Evolutionary conservation across 257 asterid genomes (phyloP), one percentile per base, ranked within the genome.

Genomic region (Cruciata laevipes): DNA sequence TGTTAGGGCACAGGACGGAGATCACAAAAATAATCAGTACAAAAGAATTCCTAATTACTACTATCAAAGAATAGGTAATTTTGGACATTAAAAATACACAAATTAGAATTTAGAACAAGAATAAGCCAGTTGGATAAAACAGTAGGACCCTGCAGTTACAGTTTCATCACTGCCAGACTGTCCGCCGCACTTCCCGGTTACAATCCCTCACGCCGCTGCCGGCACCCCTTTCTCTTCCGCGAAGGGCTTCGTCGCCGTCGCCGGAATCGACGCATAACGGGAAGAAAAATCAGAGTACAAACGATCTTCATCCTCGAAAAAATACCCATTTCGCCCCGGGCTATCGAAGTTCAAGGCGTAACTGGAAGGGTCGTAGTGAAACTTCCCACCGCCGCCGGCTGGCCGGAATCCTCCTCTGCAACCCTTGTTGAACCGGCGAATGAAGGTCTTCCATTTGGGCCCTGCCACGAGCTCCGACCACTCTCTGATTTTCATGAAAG

Each of bases 381-480:
- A 88, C 64, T 72, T 84, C 44, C 75, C 30, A 14, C 47, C 16
- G 10, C 23, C 65, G 37, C 47, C 47, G 47, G 47, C 74, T 2
- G 77, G 31, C 78, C 66, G 86, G 20, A 79, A 25, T 23, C 77
- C 77, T 31, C 77, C 77, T 3, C 84, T 72, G 7, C 83, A 67
- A 66, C 73, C 66, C 76, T 75, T 75, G 63, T 87, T 90, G 68
- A 88, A 78, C 51, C 96, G 85, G 35, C 97, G 86, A 63, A 90
- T 90, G 55, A 90, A 88, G 49, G 97, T 90, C 85, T 90, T 90
- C 97, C 97, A 90, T 80, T 83, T 90, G 11, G 97, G 97, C 21
- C 97, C 97, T 11, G 97, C 97, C 24, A 78, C 94, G 56, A 90
- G 75, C 79, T 88, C 96, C 83, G 97, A 88, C 92, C 89, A 86